Percentiles rank a stretch among this genome's conserved stretches.
These are phyloP conservation scores for Sarocladium brachiariae DNA, from an alignment of 2,329 filamentous ascomycete genomes.

Conservation along the genomic window DNA sequence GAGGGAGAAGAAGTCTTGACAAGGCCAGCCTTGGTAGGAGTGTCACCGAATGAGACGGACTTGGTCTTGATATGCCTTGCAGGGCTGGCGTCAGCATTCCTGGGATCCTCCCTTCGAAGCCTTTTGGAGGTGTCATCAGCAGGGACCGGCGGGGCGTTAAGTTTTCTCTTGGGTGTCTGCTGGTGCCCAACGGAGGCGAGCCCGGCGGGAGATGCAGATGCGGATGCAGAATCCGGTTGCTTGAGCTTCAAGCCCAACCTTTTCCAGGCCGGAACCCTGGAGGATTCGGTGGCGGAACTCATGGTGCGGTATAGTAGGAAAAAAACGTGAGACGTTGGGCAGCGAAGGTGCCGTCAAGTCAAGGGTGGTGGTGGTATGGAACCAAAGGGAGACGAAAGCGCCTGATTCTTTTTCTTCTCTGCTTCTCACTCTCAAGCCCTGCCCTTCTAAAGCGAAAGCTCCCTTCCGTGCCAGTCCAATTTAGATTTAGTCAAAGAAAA, in stretches of 20 bases:
- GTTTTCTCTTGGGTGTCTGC: slow-evolving; percentile 30
- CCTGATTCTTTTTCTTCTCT: background rate
- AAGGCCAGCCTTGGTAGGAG: slow-evolving; percentile 27
- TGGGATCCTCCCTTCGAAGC: slow-evolving; percentile 25
- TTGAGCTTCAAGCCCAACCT: slow-evolving; percentile 59
- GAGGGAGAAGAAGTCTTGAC: slow-evolving; percentile 10
- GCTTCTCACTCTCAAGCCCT: no score
- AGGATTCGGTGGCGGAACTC: slow-evolving; percentile 34
- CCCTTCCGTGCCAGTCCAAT: background rate
- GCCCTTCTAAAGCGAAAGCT: background rate
- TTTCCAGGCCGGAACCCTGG: slow-evolving; percentile 52
- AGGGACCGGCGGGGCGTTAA: slow-evolving; percentile 25
- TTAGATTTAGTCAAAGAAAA: background rate
- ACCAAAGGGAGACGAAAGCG: background rate
- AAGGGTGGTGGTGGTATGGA: background rate
- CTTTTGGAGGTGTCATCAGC: slow-evolving; percentile 26
- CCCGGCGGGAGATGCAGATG: slow-evolving; percentile 22
- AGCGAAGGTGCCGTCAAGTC: slow-evolving; percentile 9
- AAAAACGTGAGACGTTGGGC: background rate
- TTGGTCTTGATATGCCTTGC: slow-evolving; percentile 31
- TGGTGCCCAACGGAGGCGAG: slow-evolving; percentile 29
- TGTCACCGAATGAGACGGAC: slow-evolving; percentile 43
- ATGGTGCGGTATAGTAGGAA: slow-evolving; percentile 23
- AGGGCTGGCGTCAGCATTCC: slow-evolving; percentile 20
- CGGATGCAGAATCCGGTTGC: slow-evolving; percentile 25